Evolutionary conservation across 768 basidiomycete genomes (phyloP).

Genomic region (Exsudoporus frostii): DNA sequence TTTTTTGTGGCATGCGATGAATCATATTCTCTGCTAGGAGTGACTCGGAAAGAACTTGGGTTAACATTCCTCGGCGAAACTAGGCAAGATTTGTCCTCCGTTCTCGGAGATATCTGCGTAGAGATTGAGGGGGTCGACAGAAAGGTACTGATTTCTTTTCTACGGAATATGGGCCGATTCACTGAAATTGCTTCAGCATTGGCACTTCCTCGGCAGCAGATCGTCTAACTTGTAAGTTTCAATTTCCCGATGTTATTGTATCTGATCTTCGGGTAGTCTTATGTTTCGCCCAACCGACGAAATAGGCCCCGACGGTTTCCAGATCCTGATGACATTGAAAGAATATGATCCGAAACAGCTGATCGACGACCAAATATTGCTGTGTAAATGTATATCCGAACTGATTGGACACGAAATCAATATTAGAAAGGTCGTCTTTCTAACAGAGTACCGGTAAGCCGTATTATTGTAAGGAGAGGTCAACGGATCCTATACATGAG

Average conservation of each 20-base stretch:
- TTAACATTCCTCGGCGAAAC: conserved; percentile 43
- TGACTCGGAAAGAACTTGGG: conserved; percentile 39
- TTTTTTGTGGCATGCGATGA: not conserved
- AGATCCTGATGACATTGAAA: conserved; percentile 3
- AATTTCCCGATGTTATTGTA: no score
- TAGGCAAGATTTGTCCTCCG: conserved; percentile 18
- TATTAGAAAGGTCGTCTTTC: conserved; percentile 27
- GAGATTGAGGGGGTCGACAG: conserved; percentile 27
- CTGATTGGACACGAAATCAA: conserved; percentile 30
- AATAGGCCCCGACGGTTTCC: conserved; percentile 20
- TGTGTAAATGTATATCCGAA: conserved; percentile 30
- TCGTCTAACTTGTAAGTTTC: conserved; percentile 1
- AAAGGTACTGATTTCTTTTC: conserved; percentile 12
- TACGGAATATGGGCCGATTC: not conserved
- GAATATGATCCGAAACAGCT: conserved; percentile 14
- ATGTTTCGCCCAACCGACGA: conserved; percentile 15
- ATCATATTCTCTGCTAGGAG: conserved; percentile 17
- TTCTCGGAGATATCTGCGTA: conserved; percentile 38
- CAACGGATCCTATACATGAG: conserved; percentile 1
- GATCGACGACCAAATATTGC: conserved; percentile 17
- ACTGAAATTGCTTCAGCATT: conserved; percentile 9
- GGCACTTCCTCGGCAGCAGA: conserved; percentile 21
- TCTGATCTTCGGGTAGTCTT: not conserved
- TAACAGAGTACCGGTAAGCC: conserved; percentile 29
- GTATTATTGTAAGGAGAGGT: conserved; percentile 2